These are phyloP conservation scores for Polymyxa betae DNA, from an alignment of 208 protist species.

Conservation along the genomic window DNA sequence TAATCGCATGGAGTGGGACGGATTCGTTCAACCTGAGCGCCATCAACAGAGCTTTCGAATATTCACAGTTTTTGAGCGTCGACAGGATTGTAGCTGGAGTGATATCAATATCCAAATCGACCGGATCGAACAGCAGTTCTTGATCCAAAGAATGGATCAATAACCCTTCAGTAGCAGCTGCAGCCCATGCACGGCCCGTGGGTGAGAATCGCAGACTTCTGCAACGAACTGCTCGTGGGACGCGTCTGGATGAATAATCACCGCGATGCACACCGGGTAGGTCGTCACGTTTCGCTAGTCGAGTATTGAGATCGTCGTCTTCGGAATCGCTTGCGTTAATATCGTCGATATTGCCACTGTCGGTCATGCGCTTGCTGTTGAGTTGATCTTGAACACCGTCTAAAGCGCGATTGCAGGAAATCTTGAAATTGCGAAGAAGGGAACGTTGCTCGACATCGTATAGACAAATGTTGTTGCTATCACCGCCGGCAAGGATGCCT, in stretches of 20 bases:
- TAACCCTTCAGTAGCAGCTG: slow-evolving; percentile 78
- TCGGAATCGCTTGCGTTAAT: slow-evolving; percentile 67
- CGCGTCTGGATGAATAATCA: background rate
- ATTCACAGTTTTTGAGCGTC: slow-evolving; percentile 11
- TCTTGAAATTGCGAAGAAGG: slow-evolving; percentile 70
- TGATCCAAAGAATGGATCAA: slow-evolving; percentile 82
- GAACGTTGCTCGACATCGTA: slow-evolving; percentile 73
- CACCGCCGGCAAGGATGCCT: slow-evolving; percentile 75
- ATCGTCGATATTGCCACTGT: slow-evolving; percentile 69
- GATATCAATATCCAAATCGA: slow-evolving; percentile 79
- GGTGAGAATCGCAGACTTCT: slow-evolving; percentile 71
- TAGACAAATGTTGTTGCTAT: slow-evolving; percentile 77
- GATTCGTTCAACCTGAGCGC: slow-evolving; percentile 64
- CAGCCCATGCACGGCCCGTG: slow-evolving; percentile 75
- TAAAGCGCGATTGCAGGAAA: slow-evolving; percentile 68
- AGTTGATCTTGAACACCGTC: slow-evolving; percentile 73
- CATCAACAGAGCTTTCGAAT: slow-evolving; percentile 60
- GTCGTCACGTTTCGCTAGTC: background rate
- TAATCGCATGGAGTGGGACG: background rate
- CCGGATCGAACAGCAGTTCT: slow-evolving; percentile 77
- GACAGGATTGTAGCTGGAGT: slow-evolving; percentile 71
- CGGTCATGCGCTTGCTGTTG: slow-evolving; percentile 70
- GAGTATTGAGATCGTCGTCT: slow-evolving; percentile 39
- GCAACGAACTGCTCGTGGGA: slow-evolving; percentile 11
- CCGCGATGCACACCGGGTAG: slow-evolving; percentile 7